Percentiles rank a stretch among this genome's conserved stretches.
Evolutionary conservation across 176 grass and related monocot genomes (phyloP).

Genomic region (Dendrocalamus sinicus): DNA sequence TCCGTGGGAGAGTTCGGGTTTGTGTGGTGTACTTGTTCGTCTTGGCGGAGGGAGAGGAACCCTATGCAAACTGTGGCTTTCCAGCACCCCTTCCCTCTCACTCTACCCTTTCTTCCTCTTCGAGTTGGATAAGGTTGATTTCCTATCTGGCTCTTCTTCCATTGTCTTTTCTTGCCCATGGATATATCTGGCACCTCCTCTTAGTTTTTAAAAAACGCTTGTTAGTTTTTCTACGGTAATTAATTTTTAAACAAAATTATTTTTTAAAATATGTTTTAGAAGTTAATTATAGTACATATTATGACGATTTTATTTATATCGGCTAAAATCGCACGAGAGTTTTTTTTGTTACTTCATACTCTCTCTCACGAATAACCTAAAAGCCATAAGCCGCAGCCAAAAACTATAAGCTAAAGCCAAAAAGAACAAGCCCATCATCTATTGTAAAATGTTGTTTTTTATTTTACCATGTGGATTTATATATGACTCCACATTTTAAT

Average conservation of each 20-base stretch:
- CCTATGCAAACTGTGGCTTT: conserved; percentile 56
- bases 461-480: neutral
- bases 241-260: too few relatives aligned
- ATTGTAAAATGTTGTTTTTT: neutral
- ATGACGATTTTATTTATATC: too few relatives aligned
- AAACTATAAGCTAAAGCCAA: too few relatives aligned
- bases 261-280: too few relatives aligned
- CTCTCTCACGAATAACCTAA: too few relatives aligned
- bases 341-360: too few relatives aligned
- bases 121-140: conserved; percentile 38
- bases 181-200: too few relatives aligned
- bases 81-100: neutral
- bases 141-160: conserved; percentile 5
- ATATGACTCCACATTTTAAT: neutral
- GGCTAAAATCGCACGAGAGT: fast-evolving
- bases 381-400: too few relatives aligned
- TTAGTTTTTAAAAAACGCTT: too few relatives aligned
- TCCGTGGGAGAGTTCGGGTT: conserved; percentile 31
- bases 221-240: too few relatives aligned
- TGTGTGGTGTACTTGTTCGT: conserved; percentile 49
- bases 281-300: too few relatives aligned
- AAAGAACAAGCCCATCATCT: neutral
- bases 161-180: neutral
- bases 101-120: neutral
- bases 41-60: conserved; percentile 41